phyloP scores from a whole-genome alignment of 179 eudicot species.

The Kewa caespitosa region DNA sequence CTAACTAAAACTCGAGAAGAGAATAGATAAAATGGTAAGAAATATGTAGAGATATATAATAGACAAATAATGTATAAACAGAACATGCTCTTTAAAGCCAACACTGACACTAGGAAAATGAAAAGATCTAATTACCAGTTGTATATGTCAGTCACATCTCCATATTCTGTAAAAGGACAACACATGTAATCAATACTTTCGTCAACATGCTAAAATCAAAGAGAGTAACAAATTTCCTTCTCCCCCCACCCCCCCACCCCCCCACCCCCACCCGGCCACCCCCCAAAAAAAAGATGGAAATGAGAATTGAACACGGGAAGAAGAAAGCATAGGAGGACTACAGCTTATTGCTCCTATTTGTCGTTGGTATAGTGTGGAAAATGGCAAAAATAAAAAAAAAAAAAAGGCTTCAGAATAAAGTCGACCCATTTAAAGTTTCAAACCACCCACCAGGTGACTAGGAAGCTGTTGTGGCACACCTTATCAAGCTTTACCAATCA shows the following conservation, averaged over 20 bases:
- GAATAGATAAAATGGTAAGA: background rate
- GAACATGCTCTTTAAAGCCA: conserved; percentile 10
- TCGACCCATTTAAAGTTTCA: too few species aligned
- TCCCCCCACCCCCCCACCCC: too few species aligned
- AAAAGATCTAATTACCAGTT: conserved; percentile 62
- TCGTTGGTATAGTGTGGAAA: too few species aligned
- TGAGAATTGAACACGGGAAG: background rate
- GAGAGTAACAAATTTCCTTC: background rate
- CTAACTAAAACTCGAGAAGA: background rate
- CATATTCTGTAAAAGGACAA: conserved; percentile 66
- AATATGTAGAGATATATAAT: background rate
- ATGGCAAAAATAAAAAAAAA: too few species aligned
- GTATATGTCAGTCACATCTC: conserved; percentile 96
- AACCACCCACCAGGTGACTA: too few species aligned
- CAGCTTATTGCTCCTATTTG: too few species aligned
- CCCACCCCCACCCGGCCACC: too few species aligned
- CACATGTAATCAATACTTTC: conserved; percentile 14
- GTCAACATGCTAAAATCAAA: background rate
- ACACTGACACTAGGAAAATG: conserved; percentile 15
- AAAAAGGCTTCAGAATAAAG: too few species aligned
- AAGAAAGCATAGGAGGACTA: background rate
- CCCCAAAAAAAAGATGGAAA: background rate
- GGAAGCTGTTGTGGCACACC: too few species aligned
- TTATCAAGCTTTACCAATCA: too few species aligned
- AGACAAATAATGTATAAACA: background rate